Conservation (phyloP, 179 eudicot genomes). For the Actinidia chinensis region DNA sequence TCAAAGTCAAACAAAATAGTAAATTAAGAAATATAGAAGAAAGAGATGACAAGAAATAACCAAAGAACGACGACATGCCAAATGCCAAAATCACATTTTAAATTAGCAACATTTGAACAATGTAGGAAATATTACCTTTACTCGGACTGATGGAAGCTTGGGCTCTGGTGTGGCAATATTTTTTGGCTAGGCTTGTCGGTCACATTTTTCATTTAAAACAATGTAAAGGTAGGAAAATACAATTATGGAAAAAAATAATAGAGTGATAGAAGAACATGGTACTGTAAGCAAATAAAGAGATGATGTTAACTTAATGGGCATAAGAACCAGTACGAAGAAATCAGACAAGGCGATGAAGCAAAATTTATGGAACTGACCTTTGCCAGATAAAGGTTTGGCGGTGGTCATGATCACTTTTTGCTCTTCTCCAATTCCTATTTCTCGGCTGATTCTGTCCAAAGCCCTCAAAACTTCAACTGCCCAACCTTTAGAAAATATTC, state of each 20-base stretch:
- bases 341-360: too few relatives aligned
- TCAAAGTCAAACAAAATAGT: slow-evolving; percentile 26
- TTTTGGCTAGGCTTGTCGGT: slow-evolving; percentile 70
- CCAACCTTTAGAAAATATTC: slow-evolving; percentile 80
- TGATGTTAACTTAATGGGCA: neutral
- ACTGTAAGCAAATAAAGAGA: slow-evolving; percentile 8
- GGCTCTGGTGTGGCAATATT: slow-evolving; percentile 44
- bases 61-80: neutral
- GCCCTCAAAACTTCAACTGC: slow-evolving; percentile 81
- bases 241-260: neutral
- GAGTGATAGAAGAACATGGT: neutral
- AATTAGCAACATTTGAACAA: slow-evolving; percentile 3
- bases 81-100: slow-evolving; percentile 4
- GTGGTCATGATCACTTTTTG: slow-evolving; percentile 69
- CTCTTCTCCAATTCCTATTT: slow-evolving; percentile 66
- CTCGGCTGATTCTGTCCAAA: slow-evolving; percentile 83
- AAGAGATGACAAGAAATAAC: neutral
- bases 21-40: neutral
- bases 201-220: slow-evolving; percentile 67
- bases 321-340: too few relatives aligned
- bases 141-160: slow-evolving; percentile 88
- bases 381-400: slow-evolving; percentile 91
- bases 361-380: too few relatives aligned
- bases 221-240: slow-evolving; percentile 5
- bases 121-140: slow-evolving; percentile 55